These are phyloP conservation scores for Aegilops longissima DNA, from an alignment of 176 grass and related monocot species.

Conservation along the genomic window DNA sequence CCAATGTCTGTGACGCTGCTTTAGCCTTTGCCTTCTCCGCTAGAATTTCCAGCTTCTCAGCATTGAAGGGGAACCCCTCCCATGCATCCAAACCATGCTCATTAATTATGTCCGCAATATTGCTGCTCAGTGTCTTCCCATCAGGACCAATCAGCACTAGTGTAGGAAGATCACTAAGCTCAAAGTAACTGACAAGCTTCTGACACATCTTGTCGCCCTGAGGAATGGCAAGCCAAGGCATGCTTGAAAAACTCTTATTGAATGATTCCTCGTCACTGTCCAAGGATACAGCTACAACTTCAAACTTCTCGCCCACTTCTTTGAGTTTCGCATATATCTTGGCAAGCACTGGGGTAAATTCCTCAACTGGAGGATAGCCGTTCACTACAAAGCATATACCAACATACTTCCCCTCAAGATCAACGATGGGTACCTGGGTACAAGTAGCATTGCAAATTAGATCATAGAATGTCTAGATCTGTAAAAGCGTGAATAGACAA, in stretches of 20 bases:
- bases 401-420: conserved; percentile 73
- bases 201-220: conserved; percentile 57
- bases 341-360: conserved; percentile 59
- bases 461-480: not conserved
- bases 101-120: conserved; percentile 62
- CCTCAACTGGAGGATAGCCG: conserved; percentile 25
- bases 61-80: conserved; percentile 74
- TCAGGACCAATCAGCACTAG: conserved; percentile 79
- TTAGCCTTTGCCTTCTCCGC: conserved; percentile 61
- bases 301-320: conserved; percentile 73
- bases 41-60: conserved; percentile 68
- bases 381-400: conserved; percentile 61
- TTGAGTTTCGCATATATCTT: conserved; percentile 72
- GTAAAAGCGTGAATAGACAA: not conserved
- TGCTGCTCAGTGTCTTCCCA: conserved; percentile 71
- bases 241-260: conserved; percentile 45
- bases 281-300: conserved; percentile 64
- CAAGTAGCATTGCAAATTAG: not conserved
- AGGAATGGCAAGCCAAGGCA: conserved; percentile 85
- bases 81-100: conserved; percentile 69
- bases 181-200: conserved; percentile 74
- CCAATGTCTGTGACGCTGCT: conserved; percentile 59
- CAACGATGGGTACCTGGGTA: conserved; percentile 63
- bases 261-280: conserved; percentile 48
- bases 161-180: conserved; percentile 53